Conservation (phyloP, 495 filamentous ascomycete genomes). For the Viridothelium virens region DNA sequence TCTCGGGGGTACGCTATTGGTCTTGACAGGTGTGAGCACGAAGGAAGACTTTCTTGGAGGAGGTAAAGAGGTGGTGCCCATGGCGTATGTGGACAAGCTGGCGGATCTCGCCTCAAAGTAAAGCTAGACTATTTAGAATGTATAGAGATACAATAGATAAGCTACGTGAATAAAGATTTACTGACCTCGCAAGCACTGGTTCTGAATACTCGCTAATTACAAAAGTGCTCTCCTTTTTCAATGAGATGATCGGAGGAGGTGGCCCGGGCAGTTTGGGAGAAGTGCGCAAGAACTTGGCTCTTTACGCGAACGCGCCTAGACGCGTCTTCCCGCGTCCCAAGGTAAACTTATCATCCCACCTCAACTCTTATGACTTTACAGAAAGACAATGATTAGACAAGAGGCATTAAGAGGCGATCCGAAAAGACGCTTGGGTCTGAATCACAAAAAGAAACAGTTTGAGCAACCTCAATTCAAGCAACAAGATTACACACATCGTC, state of each 20-base stretch:
- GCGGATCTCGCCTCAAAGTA: constrained; percentile 54
- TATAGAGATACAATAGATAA: neutral
- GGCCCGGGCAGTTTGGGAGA: neutral
- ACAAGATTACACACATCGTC: constrained; percentile 68
- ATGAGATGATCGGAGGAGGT: neutral
- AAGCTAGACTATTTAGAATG: neutral
- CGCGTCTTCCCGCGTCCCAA: neutral
- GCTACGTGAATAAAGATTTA: neutral
- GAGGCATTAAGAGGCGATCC: constrained; percentile 55
- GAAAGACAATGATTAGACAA: constrained; percentile 54
- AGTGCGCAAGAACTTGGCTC: neutral
- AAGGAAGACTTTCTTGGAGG: constrained; percentile 69
- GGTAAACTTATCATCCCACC: neutral
- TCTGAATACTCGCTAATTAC: no score
- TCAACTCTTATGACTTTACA: neutral
- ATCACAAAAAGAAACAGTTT: constrained; percentile 82
- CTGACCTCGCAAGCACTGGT: no score
- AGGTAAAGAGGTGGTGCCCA: constrained; percentile 55
- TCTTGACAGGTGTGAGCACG: constrained; percentile 81
- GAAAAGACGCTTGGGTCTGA: constrained; percentile 65
- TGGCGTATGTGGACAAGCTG: constrained; percentile 72
- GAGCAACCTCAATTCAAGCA: constrained; percentile 61
- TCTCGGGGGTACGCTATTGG: constrained; percentile 82
- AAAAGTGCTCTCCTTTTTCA: no score
- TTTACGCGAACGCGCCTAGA: constrained; percentile 5